Percentiles rank a stretch among this genome's conserved stretches.
These are phyloP conservation scores for Geotrichum histeridarum DNA, from an alignment of 1,139 yeast species.

Conservation along the genomic window DNA sequence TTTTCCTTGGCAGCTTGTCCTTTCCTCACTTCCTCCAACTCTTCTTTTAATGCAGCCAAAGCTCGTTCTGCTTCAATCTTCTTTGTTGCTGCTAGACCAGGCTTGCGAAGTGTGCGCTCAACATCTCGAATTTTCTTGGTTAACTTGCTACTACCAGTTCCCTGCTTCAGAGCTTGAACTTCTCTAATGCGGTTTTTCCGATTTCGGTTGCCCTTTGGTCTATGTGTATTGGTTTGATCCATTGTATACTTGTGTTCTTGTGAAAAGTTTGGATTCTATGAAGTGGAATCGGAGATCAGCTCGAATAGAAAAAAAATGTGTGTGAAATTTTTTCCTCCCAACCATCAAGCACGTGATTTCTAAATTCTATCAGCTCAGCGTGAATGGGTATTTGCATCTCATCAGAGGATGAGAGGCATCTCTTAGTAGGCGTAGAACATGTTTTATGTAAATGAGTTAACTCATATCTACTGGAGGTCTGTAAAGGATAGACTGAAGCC, in stretches of 20 bases:
- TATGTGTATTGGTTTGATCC: not conserved
- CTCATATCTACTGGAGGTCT: too few relatives aligned
- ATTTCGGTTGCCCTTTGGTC: slow-evolving; percentile 1
- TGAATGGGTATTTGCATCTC: too few relatives aligned
- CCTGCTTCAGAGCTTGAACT: slow-evolving; percentile 15
- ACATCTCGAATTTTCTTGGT: slow-evolving; percentile 86
- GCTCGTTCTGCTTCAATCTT: slow-evolving; percentile 83
- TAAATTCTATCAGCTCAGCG: too few relatives aligned
- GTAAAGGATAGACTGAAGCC: too few relatives aligned
- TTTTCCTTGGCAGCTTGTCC: slow-evolving; percentile 51
- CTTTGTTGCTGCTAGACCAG: slow-evolving; percentile 62
- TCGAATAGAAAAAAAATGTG: not conserved
- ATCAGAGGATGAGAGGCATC: too few relatives aligned
- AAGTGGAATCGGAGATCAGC: too few relatives aligned
- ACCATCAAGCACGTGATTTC: too few relatives aligned
- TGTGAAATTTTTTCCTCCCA: too few relatives aligned
- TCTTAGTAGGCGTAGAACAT: too few relatives aligned
- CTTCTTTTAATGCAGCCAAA: slow-evolving; percentile 62
- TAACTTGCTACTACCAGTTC: slow-evolving; percentile 35
- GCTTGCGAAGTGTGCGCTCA: slow-evolving; percentile 53
- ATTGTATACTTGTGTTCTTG: not conserved
- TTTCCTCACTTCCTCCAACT: slow-evolving; percentile 52
- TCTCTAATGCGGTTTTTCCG: slow-evolving; percentile 9
- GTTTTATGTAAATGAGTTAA: too few relatives aligned
- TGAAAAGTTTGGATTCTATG: not conserved